These are phyloP conservation scores for Saccharum spontaneum DNA, from an alignment of 176 grass and related monocot genomes.

Conservation along the genomic window DNA sequence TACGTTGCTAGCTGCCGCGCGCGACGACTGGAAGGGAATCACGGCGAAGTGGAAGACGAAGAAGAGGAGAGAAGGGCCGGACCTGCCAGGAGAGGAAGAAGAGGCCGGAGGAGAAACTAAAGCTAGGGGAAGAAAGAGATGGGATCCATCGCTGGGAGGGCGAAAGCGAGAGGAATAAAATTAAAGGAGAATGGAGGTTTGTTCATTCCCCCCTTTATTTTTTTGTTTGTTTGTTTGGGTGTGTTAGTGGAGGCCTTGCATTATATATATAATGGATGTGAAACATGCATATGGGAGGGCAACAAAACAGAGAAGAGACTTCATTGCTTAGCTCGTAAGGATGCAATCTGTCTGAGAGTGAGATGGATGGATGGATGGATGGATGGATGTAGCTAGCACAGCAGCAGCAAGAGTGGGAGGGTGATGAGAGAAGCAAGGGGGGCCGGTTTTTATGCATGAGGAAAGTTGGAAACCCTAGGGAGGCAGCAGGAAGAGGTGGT, in stretches of 20 bases:
- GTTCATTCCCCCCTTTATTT: slow-evolving; percentile 12
- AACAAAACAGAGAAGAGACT: slow-evolving; percentile 7
- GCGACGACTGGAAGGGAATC: slow-evolving; percentile 26
- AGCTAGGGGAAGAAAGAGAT: slow-evolving; percentile 20
- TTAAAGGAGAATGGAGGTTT: slow-evolving; percentile 44
- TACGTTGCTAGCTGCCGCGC: background rate
- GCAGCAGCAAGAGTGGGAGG: background rate
- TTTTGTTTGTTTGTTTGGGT: background rate
- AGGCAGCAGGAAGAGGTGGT: slow-evolving; percentile 15
- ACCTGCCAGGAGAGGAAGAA: background rate
- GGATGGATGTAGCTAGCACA: slow-evolving; percentile 18
- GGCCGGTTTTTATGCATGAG: slow-evolving; percentile 29
- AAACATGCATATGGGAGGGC: slow-evolving; percentile 48
- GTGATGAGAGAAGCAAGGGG: slow-evolving; percentile 1
- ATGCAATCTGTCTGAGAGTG: background rate
- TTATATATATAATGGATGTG: slow-evolving; percentile 73
- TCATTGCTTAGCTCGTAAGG: slow-evolving; percentile 51
- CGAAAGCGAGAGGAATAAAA: slow-evolving; percentile 59
- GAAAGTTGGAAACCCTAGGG: slow-evolving; percentile 43
- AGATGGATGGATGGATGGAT: background rate
- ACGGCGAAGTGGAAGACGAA: background rate
- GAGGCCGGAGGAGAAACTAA: background rate
- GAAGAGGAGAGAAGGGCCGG: background rate
- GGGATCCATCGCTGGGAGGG: background rate
- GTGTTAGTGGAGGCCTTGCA: slow-evolving; percentile 48